A percentile compares a stretch with the other conserved stretches of the same genome.
These are phyloP conservation scores for Rhodomyrtus tomentosa DNA, from an alignment of 345 rosid species.

Conservation along the genomic window DNA sequence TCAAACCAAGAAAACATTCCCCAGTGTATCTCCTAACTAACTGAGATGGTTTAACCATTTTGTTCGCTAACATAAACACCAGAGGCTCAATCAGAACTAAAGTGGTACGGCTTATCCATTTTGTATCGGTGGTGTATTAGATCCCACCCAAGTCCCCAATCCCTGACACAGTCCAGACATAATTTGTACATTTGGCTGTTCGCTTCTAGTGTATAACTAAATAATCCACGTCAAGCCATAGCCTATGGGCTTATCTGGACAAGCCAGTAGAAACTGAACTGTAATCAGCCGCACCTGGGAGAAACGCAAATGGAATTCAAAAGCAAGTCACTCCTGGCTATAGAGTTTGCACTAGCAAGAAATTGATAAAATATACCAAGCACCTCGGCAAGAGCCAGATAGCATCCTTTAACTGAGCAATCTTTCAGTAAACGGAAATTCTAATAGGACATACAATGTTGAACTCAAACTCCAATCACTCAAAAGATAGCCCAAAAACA, in stretches of 20 bases:
- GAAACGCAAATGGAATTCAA: neutral
- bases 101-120: neutral
- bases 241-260: too few relatives aligned
- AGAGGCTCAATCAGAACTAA: neutral
- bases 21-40: neutral
- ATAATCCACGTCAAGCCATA: neutral
- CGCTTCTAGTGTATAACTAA: neutral
- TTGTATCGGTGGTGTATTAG: neutral
- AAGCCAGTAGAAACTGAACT: neutral
- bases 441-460: neutral
- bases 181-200: neutral
- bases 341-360: neutral
- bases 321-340: neutral
- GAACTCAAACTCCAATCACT: neutral
- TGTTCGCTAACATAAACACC: neutral
- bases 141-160: neutral
- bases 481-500: neutral
- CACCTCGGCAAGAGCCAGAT: neutral
- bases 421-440: neutral
- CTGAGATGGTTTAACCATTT: neutral
- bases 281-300: neutral
- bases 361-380: neutral
- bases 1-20: neutral
- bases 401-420: neutral
- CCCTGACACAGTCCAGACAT: neutral